Base-by-base conservation (phyloP, 257 asterid genomes). In the Gentiana macrophylla region DNA sequence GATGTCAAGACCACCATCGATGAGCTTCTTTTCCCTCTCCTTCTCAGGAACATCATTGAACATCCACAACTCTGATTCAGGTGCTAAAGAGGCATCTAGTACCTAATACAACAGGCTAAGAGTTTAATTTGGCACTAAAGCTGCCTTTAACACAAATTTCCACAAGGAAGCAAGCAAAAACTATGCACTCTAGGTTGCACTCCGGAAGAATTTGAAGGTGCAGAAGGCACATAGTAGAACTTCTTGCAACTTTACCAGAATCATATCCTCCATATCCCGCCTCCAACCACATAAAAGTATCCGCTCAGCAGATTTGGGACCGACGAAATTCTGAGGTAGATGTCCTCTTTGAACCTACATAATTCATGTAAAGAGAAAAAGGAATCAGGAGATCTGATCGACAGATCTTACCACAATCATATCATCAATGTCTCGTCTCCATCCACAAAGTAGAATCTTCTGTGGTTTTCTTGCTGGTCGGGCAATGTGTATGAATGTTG, bases 401-500 rank as follows among this genome's bases (percentile, higher is more conserved):
- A 78, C 65, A 64, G 74, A 80, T 72, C 89, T 87, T 81, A 87
- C 96, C 94, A 84, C 93, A 87, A 87, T 82, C 96, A 87, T 84
- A 84, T 87, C 96, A 87, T 84, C 93, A 80, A 82, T 75, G 88
- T 87, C 94, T 73, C 90, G 79, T 73, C 94, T 79, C 94, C 96
- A 84, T 87, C 94, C 96, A 82, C 87, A 78, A 67, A 87, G 93
- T 82, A 87, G 93, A 75, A 84, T 82, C 94, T 84, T 87, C 93
- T 82, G 93, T 73, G 94, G 80, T 89, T 66, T 77, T 83, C 82
- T 84, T 77, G 82, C 81, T 69, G 92, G 87, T 68, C 81, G 80
- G 73, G 70, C 71, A 53, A 87, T 77, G 72, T 72, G 81, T 69
- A 76, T 71, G 86, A 77, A 68, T 76, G 81, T 70, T 76, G 82